These are phyloP conservation scores for Stachybotrys echinatus DNA, from an alignment of 2,329 filamentous ascomycete species.

Conservation along the genomic window DNA sequence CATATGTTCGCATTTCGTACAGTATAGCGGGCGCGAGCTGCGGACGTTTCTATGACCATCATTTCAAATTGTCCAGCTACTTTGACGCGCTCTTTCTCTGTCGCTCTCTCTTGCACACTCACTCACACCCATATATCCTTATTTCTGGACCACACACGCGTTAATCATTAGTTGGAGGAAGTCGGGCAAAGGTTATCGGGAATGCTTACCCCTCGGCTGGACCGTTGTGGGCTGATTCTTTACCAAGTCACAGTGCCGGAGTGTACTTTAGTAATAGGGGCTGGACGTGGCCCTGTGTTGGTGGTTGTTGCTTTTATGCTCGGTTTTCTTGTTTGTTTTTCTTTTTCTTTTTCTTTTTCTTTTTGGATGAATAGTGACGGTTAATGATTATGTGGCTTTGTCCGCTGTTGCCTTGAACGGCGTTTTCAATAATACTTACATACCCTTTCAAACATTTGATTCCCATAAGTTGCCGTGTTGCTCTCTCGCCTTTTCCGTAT, in stretches of 20 bases:
- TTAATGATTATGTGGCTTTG: background rate
- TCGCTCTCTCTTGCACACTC: background rate
- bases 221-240: background rate
- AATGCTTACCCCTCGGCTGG: background rate
- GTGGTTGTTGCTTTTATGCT: background rate
- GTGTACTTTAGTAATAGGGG: background rate
- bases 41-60: background rate
- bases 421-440: too few species aligned
- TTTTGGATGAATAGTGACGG: background rate
- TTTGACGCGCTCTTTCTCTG: background rate
- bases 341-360: background rate
- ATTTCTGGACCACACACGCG: background rate
- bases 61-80: background rate
- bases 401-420: background rate
- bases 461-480: too few species aligned
- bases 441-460: background rate
- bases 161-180: background rate
- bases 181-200: background rate
- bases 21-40: background rate
- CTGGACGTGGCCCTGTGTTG: background rate
- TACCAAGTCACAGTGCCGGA: background rate
- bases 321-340: too few species aligned
- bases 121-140: background rate
- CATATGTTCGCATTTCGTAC: background rate
- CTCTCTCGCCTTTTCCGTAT: too few species aligned